A percentile compares a stretch with the other conserved stretches of the same genome.
Evolutionary conservation across 306 rosid species (phyloP).

Genomic region (Adenanthera pavonina): DNA sequence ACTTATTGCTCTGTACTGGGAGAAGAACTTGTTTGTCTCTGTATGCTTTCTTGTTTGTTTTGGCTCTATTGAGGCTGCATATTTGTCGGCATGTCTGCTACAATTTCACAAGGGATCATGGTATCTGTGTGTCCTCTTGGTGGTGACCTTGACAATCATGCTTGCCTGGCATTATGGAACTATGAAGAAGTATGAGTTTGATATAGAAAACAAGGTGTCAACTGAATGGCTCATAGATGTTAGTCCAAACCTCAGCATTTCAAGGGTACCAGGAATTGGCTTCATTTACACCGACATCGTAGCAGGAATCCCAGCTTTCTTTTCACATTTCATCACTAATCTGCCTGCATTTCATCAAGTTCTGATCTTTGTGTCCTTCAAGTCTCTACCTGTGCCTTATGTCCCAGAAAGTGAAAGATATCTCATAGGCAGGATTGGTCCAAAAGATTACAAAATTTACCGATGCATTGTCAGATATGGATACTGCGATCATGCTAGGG

Average conservation of each 20-base stretch:
- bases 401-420: constrained; percentile 65
- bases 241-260: constrained; percentile 72
- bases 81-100: constrained; percentile 70
- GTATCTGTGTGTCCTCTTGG: constrained; percentile 71
- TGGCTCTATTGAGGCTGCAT: constrained; percentile 65
- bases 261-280: constrained; percentile 81
- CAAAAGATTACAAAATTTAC: constrained; percentile 60
- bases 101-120: constrained; percentile 80
- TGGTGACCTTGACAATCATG: constrained; percentile 64
- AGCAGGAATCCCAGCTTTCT: constrained; percentile 84
- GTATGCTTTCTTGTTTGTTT: constrained; percentile 58
- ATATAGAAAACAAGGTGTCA: constrained; percentile 74
- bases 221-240: constrained; percentile 72
- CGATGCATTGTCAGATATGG: constrained; percentile 84
- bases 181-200: constrained; percentile 78
- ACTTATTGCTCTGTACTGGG: constrained; percentile 80
- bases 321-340: constrained; percentile 81
- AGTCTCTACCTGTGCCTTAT: constrained; percentile 68
- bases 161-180: constrained; percentile 86
- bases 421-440: constrained; percentile 78
- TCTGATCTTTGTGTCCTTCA: constrained; percentile 78
- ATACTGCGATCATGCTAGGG: constrained; percentile 69
- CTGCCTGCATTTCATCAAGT: constrained; percentile 88
- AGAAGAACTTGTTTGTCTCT: constrained; percentile 57
- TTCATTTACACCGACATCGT: constrained; percentile 78